Percentiles rank a stretch among this genome's conserved stretches.
phyloP scores from a whole-genome alignment of 2,329 filamentous ascomycete genomes.

The Diaporthe citrichinensis region DNA sequence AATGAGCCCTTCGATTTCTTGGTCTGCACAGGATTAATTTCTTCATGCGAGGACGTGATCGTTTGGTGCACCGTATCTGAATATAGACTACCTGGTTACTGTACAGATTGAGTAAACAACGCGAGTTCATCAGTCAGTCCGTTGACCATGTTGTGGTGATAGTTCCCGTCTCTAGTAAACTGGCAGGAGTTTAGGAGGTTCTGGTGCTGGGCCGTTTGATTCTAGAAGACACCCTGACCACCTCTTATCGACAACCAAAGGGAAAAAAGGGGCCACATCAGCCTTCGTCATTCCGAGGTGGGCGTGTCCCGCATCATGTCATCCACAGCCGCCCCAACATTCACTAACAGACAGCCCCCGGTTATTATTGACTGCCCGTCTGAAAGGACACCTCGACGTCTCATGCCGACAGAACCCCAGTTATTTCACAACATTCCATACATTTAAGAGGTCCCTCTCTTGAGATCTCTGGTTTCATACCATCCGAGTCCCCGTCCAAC shows the following conservation, averaged over 20 bases:
- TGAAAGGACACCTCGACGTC: constrained; percentile 39
- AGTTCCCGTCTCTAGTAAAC: background rate
- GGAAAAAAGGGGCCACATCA: constrained; percentile 27
- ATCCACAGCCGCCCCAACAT: constrained; percentile 10
- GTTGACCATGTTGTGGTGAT: background rate
- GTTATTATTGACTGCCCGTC: constrained; percentile 17
- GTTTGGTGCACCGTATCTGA: background rate
- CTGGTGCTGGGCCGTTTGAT: background rate
- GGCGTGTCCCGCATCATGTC: constrained; percentile 27
- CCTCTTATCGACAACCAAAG: background rate
- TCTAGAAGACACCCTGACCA: constrained; percentile 11
- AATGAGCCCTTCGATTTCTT: background rate
- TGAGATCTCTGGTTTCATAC: background rate
- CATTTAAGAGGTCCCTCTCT: background rate
- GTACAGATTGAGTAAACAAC: too few species aligned
- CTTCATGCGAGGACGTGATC: background rate
- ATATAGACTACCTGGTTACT: background rate
- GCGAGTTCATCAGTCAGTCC: background rate
- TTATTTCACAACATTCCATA: constrained; percentile 4
- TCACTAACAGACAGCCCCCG: background rate
- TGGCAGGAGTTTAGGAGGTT: background rate
- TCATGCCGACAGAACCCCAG: background rate
- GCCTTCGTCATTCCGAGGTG: constrained; percentile 25
- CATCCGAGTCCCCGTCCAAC: background rate
- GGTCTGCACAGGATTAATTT: background rate